phyloP scores from a whole-genome alignment of 805 yeast species.

The Yamadazyma tumulicola region DNA sequence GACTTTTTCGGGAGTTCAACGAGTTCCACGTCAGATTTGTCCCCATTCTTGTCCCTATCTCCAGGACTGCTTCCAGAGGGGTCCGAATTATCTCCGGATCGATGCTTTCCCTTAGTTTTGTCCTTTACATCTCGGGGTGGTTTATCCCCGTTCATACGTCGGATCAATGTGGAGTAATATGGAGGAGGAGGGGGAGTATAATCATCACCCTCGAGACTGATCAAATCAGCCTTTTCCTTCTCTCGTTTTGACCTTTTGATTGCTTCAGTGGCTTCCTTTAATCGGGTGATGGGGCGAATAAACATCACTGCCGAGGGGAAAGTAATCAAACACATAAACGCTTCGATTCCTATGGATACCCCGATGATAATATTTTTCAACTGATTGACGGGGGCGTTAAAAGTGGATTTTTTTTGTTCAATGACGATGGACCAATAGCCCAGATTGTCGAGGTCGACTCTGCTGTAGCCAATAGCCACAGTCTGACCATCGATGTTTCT shows the following conservation, averaged over 20 bases:
- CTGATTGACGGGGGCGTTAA: constrained; percentile 59
- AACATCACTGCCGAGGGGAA: constrained; percentile 82
- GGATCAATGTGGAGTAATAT: constrained; percentile 13
- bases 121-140: no score
- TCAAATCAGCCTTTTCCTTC: constrained; percentile 13
- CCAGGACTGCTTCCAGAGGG: neutral
- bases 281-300: constrained; percentile 73
- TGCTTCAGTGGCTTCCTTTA: constrained; percentile 80
- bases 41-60: neutral
- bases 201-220: neutral
- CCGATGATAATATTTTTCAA: constrained; percentile 71
- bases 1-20: neutral
- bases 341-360: constrained; percentile 75
- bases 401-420: constrained; percentile 56
- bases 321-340: constrained; percentile 67
- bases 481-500: constrained; percentile 17
- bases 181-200: constrained; percentile 14
- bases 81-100: neutral
- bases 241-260: constrained; percentile 45
- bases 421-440: constrained; percentile 70
- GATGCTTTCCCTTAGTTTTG: neutral
- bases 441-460: constrained; percentile 27
- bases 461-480: constrained; percentile 35
- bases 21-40: neutral
- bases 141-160: constrained; percentile 8